phyloP scores from a whole-genome alignment of 345 rosid species.

The Alliaria petiolata region DNA sequence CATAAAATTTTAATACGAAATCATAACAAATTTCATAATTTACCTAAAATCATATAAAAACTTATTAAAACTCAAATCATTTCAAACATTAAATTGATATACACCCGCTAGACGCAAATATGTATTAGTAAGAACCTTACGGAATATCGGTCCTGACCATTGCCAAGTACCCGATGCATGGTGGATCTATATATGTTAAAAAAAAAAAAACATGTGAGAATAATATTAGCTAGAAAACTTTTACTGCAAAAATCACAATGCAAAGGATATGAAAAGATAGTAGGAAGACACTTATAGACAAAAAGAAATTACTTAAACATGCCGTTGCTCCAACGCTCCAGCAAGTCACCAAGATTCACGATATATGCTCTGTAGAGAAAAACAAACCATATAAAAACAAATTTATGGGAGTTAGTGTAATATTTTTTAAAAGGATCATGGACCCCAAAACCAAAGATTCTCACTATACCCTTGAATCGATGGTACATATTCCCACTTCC shows the following conservation, averaged over 20 bases:
- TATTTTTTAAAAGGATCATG: too few relatives aligned
- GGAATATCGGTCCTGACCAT: conserved; percentile 68
- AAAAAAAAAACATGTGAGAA: neutral
- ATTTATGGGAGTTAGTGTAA: too few relatives aligned
- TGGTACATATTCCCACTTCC: too few relatives aligned
- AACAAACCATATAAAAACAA: neutral
- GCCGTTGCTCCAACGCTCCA: conserved; percentile 91
- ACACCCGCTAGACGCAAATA: neutral
- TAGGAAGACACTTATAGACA: neutral
- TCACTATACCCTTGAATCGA: too few relatives aligned
- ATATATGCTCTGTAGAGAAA: too few relatives aligned
- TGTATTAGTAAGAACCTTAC: conserved; percentile 29
- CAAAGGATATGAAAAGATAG: neutral
- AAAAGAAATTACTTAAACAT: conserved; percentile 49
- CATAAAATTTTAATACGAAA: too few relatives aligned
- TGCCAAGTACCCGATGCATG: conserved; percentile 76
- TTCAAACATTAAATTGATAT: too few relatives aligned
- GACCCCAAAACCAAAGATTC: too few relatives aligned
- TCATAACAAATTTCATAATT: too few relatives aligned
- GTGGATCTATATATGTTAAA: conserved; percentile 61
- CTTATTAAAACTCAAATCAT: too few relatives aligned
- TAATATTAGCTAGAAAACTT: neutral
- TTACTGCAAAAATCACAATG: neutral
- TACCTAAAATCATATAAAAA: too few relatives aligned
- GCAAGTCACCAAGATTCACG: conserved; percentile 78